Evolutionary conservation across 768 basidiomycete genomes (phyloP).

Genomic region (Leccinum barrowsii): DNA sequence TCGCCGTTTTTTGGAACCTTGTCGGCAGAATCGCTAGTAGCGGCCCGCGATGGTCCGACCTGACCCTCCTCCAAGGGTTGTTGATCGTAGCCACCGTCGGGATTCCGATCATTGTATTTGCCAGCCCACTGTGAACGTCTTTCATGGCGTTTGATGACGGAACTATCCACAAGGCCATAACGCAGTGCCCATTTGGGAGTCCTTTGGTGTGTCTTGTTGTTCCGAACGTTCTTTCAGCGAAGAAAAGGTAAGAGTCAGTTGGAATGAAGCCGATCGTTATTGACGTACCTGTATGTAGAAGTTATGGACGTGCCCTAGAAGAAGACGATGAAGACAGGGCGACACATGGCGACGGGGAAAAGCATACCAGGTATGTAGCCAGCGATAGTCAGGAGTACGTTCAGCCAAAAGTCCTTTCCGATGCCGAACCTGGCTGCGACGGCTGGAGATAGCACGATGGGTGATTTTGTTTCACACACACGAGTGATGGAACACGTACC

Average conservation of each 20-base stretch:
- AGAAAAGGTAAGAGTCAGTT: constrained; percentile 7
- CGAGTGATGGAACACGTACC: constrained; percentile 45
- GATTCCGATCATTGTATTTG: constrained; percentile 80
- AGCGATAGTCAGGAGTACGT: constrained; percentile 80
- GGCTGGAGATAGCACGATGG: constrained; percentile 45
- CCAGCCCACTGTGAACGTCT: constrained; percentile 83
- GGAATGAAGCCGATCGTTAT: neutral
- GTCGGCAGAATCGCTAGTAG: constrained; percentile 12
- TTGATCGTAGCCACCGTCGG: constrained; percentile 64
- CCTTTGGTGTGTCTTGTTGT: constrained; percentile 87
- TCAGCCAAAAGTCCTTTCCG: constrained; percentile 88
- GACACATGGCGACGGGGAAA: neutral
- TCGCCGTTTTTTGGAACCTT: constrained; percentile 31
- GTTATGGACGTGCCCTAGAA: constrained; percentile 81
- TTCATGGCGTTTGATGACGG: constrained; percentile 73
- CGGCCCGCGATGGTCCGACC: constrained; percentile 27
- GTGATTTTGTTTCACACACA: neutral
- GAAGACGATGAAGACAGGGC: constrained; percentile 6
- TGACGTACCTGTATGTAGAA: constrained; percentile 79
- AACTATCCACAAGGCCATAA: constrained; percentile 83
- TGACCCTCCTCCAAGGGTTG: constrained; percentile 81
- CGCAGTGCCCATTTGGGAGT: constrained; percentile 96
- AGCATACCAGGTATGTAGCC: constrained; percentile 82
- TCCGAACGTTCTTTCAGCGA: constrained; percentile 74
- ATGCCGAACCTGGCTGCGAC: constrained; percentile 93